Evolutionary conservation across 2,329 filamentous ascomycete species (phyloP).

Genomic region (Bisporella sp.): DNA sequence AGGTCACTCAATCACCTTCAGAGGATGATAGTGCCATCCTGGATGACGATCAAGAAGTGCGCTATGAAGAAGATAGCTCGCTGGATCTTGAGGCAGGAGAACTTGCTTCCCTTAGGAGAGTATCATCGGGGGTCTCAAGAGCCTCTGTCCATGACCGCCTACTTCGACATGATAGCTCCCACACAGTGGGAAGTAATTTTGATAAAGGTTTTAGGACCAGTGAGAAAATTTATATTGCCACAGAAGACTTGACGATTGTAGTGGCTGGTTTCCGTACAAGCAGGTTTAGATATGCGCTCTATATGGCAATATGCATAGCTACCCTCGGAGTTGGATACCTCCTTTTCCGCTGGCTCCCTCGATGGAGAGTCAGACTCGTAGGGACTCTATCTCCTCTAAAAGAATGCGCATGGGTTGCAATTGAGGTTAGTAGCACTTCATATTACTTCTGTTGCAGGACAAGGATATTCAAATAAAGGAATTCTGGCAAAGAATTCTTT

Average conservation of each 20-base stretch:
- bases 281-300: constrained; percentile 57
- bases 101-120: constrained; percentile 45
- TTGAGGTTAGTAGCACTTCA: constrained; percentile 54
- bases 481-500: too few species aligned
- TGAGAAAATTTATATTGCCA: constrained; percentile 90
- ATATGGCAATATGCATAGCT: constrained; percentile 61
- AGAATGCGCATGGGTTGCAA: constrained; percentile 82
- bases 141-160: constrained; percentile 56
- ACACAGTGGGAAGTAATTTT: constrained; percentile 58
- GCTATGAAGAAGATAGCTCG: constrained; percentile 24
- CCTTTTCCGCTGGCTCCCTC: constrained; percentile 81
- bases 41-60: constrained; percentile 31
- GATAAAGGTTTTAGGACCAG: constrained; percentile 58
- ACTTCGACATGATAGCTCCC: constrained; percentile 62
- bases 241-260: constrained; percentile 90
- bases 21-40: constrained; percentile 33
- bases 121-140: constrained; percentile 54
- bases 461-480: too few species aligned
- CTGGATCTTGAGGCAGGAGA: constrained; percentile 28
- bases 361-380: constrained; percentile 72
- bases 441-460: constrained; percentile 2
- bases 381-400: constrained; percentile 63
- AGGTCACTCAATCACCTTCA: constrained; percentile 26
- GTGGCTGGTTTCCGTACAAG: constrained; percentile 87
- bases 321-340: constrained; percentile 78